Base-by-base conservation (phyloP, 345 rosid species). In the Eucalyptus tenuipes region DNA sequence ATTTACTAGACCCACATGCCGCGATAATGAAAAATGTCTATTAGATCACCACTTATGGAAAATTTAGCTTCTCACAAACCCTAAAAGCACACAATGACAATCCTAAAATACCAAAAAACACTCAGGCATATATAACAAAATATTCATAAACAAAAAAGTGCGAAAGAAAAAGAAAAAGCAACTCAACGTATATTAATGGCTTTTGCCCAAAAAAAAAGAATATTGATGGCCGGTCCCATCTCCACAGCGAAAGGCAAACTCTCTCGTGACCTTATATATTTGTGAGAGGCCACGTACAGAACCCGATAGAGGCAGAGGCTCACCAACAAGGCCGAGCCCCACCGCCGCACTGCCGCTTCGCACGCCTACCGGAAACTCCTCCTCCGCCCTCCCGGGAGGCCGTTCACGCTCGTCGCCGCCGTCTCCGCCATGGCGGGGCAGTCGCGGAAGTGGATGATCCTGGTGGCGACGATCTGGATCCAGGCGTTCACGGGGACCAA, bases 401-500 rank as follows among this genome's bases (percentile, higher is more conserved):
- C 27, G 49, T 31, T 55, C n/a, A 66, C 81, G 9, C 44, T 82
- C 53, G 15, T 64, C 18, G 7, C 66, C 44, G 47, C 33, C 22
- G 4, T 22, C 22, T 24, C 40, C 7, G 80, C 33, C 64, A 96
- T 96, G 99, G 96, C 94, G 1, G 99, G 95, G 50, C 98, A 96
- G 53, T 97, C 98, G 6, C 55, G 97, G 48, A 97, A 96, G 89
- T 97, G 99, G 99, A 96, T 96, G 99, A 95, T 97, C 59, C 92
- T 97, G 17, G 97, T 97, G n/a, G 99, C 96, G 3, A 96, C 99
- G 25, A 92, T 96, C 57, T 97, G 99, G 99, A 95, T 97, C 94
- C 99, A 97, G 91, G 99, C 98, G 1, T 97, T 97, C 86, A 97
- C 99, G 2, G 99, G 99, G 9, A 97, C 99, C 8, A 97, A 97